Evolutionary conservation across 1,284 basidiomycete genomes (phyloP), one percentile per base, ranked within the genome.

Genomic region (Wolfiporia cocos): DNA sequence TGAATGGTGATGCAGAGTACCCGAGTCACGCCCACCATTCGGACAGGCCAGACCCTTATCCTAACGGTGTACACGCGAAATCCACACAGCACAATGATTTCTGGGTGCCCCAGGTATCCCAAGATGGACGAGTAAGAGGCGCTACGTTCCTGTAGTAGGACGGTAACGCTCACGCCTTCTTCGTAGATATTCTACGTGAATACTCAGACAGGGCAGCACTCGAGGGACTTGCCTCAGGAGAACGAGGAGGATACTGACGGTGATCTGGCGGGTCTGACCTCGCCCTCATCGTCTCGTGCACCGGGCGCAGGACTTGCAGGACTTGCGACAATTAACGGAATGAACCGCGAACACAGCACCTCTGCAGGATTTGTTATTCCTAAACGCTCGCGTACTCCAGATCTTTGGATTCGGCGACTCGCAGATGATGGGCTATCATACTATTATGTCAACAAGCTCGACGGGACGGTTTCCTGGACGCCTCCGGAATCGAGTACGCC

Each of bases 181-280:
- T 19, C 34, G 21, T 39, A 97, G 87, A 89, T 97, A 59, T 92
- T 85, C 70, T 98, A 96, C 65, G 78, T 91, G 52, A 98, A 98
- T 58, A 88, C 87, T 0, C 76, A 87, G 51, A 97, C 93, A 2
- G 92, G 92, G 28, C 83, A 93, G 58, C 82, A 80, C 30, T 81
- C 91, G 11, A 78, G 81, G 55, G 91, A 97, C 54, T 67, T 96
- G 30, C 94, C 94, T n/a, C 68, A 68, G 34, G 80, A 86, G 54
- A 67, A 71, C 18, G 81, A 84, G 39, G 76, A 78, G 17, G 63
- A 67, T 26, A 72, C 76, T 2, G 79, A 82, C 44, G 72, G 67
- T 23, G 81, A 81, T 49, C 64, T 83, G 26, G 73, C 72, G 31
- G 75, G 73, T 7, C 60, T 84, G 41, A 67, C 67, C n/a, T 15